Conservation (phyloP, 2,329 filamentous ascomycete genomes). For the Aspergillus caelatus region DNA sequence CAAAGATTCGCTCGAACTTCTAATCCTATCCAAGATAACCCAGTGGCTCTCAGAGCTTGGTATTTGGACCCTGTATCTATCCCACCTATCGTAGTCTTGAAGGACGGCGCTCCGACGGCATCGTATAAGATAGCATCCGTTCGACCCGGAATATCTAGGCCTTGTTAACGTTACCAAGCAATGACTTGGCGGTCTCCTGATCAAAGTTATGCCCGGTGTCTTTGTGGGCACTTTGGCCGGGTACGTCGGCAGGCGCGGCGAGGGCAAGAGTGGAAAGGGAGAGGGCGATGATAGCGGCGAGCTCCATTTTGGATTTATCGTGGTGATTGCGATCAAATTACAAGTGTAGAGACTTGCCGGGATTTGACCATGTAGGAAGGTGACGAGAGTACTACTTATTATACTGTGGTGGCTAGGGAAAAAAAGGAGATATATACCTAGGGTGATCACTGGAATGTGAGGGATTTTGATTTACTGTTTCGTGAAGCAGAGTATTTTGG, state of each 20-base stretch:
- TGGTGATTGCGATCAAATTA: not conserved
- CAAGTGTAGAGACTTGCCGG: not conserved
- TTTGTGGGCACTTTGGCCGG: not conserved
- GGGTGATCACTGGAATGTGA: too few species aligned
- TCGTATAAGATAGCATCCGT: not conserved
- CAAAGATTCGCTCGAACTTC: not conserved
- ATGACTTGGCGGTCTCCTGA: not conserved
- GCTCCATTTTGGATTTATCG: constrained; percentile 4
- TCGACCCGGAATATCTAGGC: too few species aligned
- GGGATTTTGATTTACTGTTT: too few species aligned
- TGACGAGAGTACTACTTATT: too few species aligned
- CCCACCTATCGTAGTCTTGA: not conserved
- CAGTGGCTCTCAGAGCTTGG: too few species aligned
- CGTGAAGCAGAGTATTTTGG: too few species aligned
- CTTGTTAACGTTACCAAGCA: not conserved
- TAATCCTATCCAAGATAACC: not conserved
- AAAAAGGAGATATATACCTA: too few species aligned
- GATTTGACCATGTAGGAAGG: not conserved
- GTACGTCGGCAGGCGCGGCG: not conserved
- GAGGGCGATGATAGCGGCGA: not conserved
- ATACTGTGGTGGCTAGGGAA: too few species aligned
- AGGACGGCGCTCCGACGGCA: not conserved
- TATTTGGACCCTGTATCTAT: not conserved
- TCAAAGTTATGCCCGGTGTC: not conserved
- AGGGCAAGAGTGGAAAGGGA: constrained; percentile 3